These are phyloP conservation scores for Larix sibirica DNA, from an alignment of 83 land plant genomes.

Conservation along the genomic window DNA sequence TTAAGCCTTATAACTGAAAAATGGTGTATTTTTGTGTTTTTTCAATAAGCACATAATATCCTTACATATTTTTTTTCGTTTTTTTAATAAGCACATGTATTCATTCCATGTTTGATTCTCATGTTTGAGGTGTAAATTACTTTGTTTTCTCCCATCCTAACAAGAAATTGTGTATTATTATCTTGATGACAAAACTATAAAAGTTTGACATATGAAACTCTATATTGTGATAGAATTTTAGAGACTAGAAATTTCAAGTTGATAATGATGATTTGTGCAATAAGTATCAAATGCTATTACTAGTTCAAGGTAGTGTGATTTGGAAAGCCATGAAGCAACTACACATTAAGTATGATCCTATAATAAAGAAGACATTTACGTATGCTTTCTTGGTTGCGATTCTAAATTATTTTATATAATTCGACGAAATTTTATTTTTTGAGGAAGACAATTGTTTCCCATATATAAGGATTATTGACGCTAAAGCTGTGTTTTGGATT, in stretches of 20 bases:
- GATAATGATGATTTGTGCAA: background rate
- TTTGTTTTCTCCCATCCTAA: constrained; percentile 89
- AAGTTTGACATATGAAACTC: constrained; percentile 47
- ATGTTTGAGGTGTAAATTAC: constrained; percentile 90
- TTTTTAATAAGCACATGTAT: constrained; percentile 15
- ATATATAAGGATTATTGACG: constrained; percentile 16
- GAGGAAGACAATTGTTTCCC: constrained; percentile 25
- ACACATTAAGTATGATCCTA: constrained; percentile 89
- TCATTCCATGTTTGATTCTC: constrained; percentile 69
- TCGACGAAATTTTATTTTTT: background rate
- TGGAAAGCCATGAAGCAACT: constrained; percentile 91
- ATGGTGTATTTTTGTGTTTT: background rate
- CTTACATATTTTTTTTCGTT: background rate
- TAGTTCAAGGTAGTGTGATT: constrained; percentile 60
- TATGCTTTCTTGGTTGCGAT: constrained; percentile 7
- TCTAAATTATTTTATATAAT: constrained; percentile 3
- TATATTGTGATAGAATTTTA: background rate
- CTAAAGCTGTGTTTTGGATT: background rate
- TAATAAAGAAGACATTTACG: constrained; percentile 91
- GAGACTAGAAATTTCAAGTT: background rate
- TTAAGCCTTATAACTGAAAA: background rate
- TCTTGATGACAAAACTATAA: constrained; percentile 91
- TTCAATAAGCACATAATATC: background rate
- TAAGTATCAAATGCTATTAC: constrained; percentile 86
- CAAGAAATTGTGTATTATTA: constrained; percentile 68